Percentiles rank a stretch among this genome's conserved stretches.
Evolutionary conservation across 164 flowering plant species (phyloP).

Genomic region (Vitis cinerea): DNA sequence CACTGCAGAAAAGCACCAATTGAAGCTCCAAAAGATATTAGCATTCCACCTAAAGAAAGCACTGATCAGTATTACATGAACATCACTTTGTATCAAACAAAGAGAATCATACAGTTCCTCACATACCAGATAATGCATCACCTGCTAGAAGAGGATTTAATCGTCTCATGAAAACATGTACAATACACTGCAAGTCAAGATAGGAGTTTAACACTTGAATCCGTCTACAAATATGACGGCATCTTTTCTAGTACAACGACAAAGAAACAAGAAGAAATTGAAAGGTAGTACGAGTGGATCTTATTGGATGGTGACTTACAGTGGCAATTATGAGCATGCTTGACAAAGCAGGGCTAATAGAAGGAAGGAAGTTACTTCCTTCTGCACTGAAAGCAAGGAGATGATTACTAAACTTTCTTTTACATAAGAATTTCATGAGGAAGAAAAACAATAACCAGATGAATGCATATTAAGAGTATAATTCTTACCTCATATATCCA

Average conservation of each 20-base stretch:
- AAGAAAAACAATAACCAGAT: neutral
- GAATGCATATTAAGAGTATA: neutral
- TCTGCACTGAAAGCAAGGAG: slow-evolving; percentile 23
- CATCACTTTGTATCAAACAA: neutral
- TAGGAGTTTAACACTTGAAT: neutral
- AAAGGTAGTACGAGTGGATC: neutral
- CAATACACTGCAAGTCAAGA: slow-evolving; percentile 21
- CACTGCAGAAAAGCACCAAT: slow-evolving; percentile 32
- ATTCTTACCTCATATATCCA: slow-evolving; percentile 30
- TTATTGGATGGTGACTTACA: slow-evolving; percentile 13
- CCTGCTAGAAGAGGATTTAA: slow-evolving; percentile 4
- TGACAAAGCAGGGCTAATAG: slow-evolving; percentile 31
- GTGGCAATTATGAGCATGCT: slow-evolving; percentile 18
- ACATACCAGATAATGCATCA: slow-evolving; percentile 15
- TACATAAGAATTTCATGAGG: neutral
- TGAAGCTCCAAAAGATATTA: slow-evolving; percentile 30
- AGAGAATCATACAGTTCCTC: neutral
- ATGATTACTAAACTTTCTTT: neutral
- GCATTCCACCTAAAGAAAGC: slow-evolving; percentile 25
- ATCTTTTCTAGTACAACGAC: neutral
- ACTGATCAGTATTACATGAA: neutral
- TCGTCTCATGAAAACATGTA: slow-evolving; percentile 10
- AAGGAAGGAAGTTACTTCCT: slow-evolving; percentile 27
- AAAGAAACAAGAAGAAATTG: neutral
- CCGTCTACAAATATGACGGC: neutral